Conservation (phyloP, 2,329 filamentous ascomycete genomes). For the Ceratocystis cacaofunesta region DNA sequence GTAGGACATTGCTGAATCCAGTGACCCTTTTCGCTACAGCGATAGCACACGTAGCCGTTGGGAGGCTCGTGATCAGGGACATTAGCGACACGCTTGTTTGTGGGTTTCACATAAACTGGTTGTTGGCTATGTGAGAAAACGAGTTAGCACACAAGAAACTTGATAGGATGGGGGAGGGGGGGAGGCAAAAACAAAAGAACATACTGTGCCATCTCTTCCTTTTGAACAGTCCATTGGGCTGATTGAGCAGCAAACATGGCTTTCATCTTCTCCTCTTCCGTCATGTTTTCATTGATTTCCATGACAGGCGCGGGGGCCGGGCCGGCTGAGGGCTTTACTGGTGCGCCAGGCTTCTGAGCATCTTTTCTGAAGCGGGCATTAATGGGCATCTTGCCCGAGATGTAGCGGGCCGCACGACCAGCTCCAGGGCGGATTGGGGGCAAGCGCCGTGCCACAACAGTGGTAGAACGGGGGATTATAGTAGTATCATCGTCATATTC, state of each 20-base stretch:
- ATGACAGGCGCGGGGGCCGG: slow-evolving; percentile 40
- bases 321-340: slow-evolving; percentile 52
- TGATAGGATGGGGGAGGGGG: slow-evolving; percentile 8
- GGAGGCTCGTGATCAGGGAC: slow-evolving; percentile 89
- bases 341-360: slow-evolving; percentile 65
- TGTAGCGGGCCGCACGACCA: slow-evolving; percentile 83
- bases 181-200: slow-evolving; percentile 22
- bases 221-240: slow-evolving; percentile 83
- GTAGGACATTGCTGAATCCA: slow-evolving; percentile 98
- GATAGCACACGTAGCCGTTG: slow-evolving; percentile 87
- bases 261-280: slow-evolving; percentile 84
- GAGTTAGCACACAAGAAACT: slow-evolving; percentile 24
- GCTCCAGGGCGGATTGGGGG: slow-evolving; percentile 75
- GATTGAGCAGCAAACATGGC: slow-evolving; percentile 84
- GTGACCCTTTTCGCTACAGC: slow-evolving; percentile 94
- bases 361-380: slow-evolving; percentile 16
- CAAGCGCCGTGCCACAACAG: slow-evolving; percentile 74
- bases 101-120: slow-evolving; percentile 42
- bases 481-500: slow-evolving; percentile 96
- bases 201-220: slow-evolving; percentile 79
- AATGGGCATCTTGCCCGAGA: slow-evolving; percentile 80
- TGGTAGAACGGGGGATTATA: slow-evolving; percentile 91
- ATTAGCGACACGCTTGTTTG: slow-evolving; percentile 49
- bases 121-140: slow-evolving; percentile 35
- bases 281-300: slow-evolving; percentile 64